Conservation (phyloP, 345 rosid species). For the Melastoma malabathricum region DNA sequence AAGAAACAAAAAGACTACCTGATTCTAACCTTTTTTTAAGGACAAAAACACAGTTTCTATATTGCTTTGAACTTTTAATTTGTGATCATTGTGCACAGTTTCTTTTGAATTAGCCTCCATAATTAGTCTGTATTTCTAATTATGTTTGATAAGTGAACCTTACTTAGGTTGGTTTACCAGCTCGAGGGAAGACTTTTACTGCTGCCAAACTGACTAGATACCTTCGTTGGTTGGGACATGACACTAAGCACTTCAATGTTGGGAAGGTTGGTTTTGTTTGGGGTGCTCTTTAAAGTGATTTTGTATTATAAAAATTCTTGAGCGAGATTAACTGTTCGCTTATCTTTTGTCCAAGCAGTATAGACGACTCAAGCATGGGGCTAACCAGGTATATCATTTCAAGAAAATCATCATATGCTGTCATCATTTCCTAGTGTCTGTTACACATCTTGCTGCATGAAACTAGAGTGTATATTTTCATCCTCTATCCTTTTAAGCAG, state of each 20-base stretch:
- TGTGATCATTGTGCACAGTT: too few relatives aligned
- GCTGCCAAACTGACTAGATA: slow-evolving; percentile 96
- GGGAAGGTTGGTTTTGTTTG: slow-evolving; percentile 55
- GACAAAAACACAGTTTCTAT: too few relatives aligned
- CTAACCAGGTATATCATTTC: slow-evolving; percentile 47
- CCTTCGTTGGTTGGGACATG: slow-evolving; percentile 98
- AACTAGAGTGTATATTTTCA: not conserved
- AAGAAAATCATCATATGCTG: too few relatives aligned
- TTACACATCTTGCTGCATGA: too few relatives aligned
- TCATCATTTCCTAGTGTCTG: too few relatives aligned
- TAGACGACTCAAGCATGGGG: slow-evolving; percentile 97
- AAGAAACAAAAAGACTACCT: too few relatives aligned
- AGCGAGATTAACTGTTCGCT: slow-evolving; percentile 5
- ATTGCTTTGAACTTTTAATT: too few relatives aligned
- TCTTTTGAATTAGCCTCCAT: not conserved
- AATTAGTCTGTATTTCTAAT: slow-evolving; percentile 4
- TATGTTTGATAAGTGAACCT: not conserved
- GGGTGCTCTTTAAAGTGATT: not conserved
- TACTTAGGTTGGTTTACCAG: slow-evolving; percentile 92
- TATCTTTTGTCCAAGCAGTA: slow-evolving; percentile 43
- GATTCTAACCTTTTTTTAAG: too few relatives aligned
- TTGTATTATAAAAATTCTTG: not conserved
- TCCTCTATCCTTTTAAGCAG: slow-evolving; percentile 32
- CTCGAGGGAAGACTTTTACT: slow-evolving; percentile 98
- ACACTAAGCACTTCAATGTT: slow-evolving; percentile 96